Evolutionary conservation across 305 asterid genomes (phyloP), one percentile per base, ranked within the genome.

Genomic region (Euphrasia arctica): DNA sequence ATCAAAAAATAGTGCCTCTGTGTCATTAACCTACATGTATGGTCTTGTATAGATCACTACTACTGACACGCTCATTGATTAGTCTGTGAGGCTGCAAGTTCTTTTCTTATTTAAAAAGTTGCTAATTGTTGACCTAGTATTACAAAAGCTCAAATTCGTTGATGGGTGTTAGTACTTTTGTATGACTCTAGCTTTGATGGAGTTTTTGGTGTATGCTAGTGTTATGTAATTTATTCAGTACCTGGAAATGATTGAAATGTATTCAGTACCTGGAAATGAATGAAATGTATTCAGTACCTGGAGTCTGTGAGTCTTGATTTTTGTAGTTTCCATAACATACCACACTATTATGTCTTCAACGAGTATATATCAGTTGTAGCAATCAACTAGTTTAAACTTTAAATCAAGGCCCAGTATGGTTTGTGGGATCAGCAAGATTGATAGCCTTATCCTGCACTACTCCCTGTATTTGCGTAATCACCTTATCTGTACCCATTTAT

Each of bases 1-100:
- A 47, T 41, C 28, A 69, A 63, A 68, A 69, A 54, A 29, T 42
- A 61, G 57, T 52, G 41, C 34, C 32, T 13, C 48, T 13, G 34
- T 42, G 34, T 13, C 63, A 29, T 68, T 2, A 8, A 68, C 43
- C 14, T 15, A 5, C 4, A 18, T 0, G 34, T 54, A 50, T 10
- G 55, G 15, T 13, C 22, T 50, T n/a, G 55, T 50, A 14, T 14
- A 50, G 55, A 50, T 50, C 55, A 50, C 55, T 50, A 14, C 7
- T n/a, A 47, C 4, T n/a, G 9, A 5, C 27, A 50, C 6, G 55
- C 10, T 50, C 55, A 47, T 47, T 12, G 52, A 47, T 3, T 47
- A 47, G 55, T 50, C 27, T 50, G 7, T 5, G 55, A 50, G 55
- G 14, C 55, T 47, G 18, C 15, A 1, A 12, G 3, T 47, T 47